A percentile compares a stretch with the other conserved stretches of the same genome.
Conservation (phyloP, 495 filamentous ascomycete species). For the Margaritispora aquatica region DNA sequence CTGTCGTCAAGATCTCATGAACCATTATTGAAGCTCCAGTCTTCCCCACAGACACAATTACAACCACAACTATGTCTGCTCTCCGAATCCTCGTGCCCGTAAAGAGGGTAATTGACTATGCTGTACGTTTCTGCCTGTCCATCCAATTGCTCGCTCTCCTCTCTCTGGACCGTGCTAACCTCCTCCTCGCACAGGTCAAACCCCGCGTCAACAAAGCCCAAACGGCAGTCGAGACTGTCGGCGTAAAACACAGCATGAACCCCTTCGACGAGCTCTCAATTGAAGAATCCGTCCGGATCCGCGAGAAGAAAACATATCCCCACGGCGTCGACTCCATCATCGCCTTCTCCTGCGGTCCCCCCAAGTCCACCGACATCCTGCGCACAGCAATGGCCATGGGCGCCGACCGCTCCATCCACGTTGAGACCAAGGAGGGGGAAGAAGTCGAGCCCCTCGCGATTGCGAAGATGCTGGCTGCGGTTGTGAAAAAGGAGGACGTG, state of each 20-base stretch:
- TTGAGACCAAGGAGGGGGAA: slow-evolving; percentile 58
- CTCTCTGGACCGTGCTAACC: neutral
- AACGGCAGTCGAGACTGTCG: slow-evolving; percentile 84
- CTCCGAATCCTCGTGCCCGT: slow-evolving; percentile 92
- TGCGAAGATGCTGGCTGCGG: slow-evolving; percentile 76
- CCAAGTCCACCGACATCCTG: slow-evolving; percentile 79
- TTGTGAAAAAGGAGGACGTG: slow-evolving; percentile 73
- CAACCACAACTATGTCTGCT: slow-evolving; percentile 60
- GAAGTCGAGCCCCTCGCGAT: slow-evolving; percentile 83
- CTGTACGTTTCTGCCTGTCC: slow-evolving; percentile 49
- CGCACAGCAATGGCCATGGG: slow-evolving; percentile 99
- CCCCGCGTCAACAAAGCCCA: slow-evolving; percentile 94
- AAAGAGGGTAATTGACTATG: slow-evolving; percentile 99
- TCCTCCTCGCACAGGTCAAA: slow-evolving; percentile 64
- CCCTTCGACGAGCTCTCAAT: slow-evolving; percentile 98
- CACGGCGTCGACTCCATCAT: slow-evolving; percentile 77
- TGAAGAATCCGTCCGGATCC: slow-evolving; percentile 90
- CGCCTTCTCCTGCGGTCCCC: slow-evolving; percentile 77
- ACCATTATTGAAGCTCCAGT: slow-evolving; percentile 3
- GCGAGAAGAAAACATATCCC: slow-evolving; percentile 58
- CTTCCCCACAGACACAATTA: neutral
- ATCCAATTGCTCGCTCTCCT: neutral
- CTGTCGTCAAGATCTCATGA: neutral
- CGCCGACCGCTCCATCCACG: slow-evolving; percentile 83
- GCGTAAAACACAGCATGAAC: slow-evolving; percentile 97